These are phyloP conservation scores for Pythium sukuiense DNA, from an alignment of 352 stramenopile genomes.

Conservation along the genomic window DNA sequence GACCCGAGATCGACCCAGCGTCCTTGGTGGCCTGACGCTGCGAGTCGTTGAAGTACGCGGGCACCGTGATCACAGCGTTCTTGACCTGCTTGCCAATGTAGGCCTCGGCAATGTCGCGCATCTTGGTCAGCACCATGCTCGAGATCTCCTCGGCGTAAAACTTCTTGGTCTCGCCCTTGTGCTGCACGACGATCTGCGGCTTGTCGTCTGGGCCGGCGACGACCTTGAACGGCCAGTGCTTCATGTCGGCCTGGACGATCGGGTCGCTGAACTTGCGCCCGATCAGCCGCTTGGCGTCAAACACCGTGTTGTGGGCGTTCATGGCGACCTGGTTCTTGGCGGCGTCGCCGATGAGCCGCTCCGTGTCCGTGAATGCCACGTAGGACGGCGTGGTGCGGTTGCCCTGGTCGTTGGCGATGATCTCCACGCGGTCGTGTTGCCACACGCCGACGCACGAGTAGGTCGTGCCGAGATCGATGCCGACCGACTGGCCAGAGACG, in stretches of 20 bases:
- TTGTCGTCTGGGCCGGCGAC: conserved; percentile 87
- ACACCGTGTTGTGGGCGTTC: conserved; percentile 63
- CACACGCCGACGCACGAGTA: conserved; percentile 97
- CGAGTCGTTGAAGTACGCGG: conserved; percentile 34
- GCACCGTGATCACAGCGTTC: conserved; percentile 32
- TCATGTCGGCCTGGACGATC: conserved; percentile 74
- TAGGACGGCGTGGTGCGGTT: conserved; percentile 96
- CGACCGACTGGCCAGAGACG: conserved; percentile 49
- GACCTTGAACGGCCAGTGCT: conserved; percentile 85
- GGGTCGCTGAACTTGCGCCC: conserved; percentile 88
- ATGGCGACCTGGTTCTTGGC: conserved; percentile 95
- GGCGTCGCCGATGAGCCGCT: conserved; percentile 94
- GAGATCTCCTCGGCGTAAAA: conserved; percentile 74
- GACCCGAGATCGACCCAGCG: conserved; percentile 28
- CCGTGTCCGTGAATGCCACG: conserved; percentile 94
- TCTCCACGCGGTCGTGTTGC: conserved; percentile 97
- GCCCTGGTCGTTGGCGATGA: conserved; percentile 95
- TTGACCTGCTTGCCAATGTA: conserved; percentile 33
- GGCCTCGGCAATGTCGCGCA: conserved; percentile 43
- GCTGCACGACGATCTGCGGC: conserved; percentile 42
- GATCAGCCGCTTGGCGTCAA: conserved; percentile 68
- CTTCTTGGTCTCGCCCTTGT: conserved; percentile 44
- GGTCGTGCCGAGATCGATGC: conserved; percentile 97
- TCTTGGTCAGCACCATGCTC: conserved; percentile 56
- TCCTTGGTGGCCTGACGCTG: conserved; percentile 33